Evolutionary conservation across 2,329 filamentous ascomycete species (phyloP).

Genomic region (Orbilia quercus): DNA sequence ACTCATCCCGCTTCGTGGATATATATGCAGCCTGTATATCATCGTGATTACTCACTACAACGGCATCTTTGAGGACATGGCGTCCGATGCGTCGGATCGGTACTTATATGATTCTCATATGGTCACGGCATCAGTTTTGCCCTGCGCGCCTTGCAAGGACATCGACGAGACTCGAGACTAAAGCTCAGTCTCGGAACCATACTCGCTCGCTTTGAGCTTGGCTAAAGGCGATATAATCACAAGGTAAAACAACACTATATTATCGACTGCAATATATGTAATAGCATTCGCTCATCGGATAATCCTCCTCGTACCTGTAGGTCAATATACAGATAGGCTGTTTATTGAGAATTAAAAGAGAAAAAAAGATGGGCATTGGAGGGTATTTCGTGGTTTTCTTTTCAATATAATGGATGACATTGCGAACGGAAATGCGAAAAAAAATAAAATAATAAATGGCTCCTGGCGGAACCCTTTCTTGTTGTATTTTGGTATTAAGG

Average conservation of each 20-base stretch:
- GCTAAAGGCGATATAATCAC: too few relatives aligned
- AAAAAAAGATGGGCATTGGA: constrained; percentile 13
- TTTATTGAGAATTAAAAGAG: too few relatives aligned
- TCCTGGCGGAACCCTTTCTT: not conserved
- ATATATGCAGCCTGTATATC: constrained; percentile 4
- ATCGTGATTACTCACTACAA: constrained; percentile 12
- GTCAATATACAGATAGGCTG: too few relatives aligned
- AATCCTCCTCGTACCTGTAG: too few relatives aligned
- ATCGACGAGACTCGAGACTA: too few relatives aligned
- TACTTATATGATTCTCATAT: not conserved
- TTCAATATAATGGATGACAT: not conserved
- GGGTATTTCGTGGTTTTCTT: constrained; percentile 11
- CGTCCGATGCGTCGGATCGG: too few relatives aligned
- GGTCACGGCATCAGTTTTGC: not conserved
- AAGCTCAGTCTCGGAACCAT: too few relatives aligned
- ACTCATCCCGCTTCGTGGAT: not conserved
- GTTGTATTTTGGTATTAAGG: constrained; percentile 39
- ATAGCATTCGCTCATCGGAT: too few relatives aligned
- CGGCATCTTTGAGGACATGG: not conserved
- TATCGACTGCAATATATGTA: too few relatives aligned
- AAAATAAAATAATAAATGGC: not conserved
- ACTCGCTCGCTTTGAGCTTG: too few relatives aligned
- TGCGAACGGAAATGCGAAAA: constrained; percentile 9
- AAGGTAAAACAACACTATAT: too few relatives aligned
- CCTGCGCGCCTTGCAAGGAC: too few relatives aligned